phyloP scores from a whole-genome alignment of 2,329 filamentous ascomycete genomes.

The Diaporthe citriasiana region DNA sequence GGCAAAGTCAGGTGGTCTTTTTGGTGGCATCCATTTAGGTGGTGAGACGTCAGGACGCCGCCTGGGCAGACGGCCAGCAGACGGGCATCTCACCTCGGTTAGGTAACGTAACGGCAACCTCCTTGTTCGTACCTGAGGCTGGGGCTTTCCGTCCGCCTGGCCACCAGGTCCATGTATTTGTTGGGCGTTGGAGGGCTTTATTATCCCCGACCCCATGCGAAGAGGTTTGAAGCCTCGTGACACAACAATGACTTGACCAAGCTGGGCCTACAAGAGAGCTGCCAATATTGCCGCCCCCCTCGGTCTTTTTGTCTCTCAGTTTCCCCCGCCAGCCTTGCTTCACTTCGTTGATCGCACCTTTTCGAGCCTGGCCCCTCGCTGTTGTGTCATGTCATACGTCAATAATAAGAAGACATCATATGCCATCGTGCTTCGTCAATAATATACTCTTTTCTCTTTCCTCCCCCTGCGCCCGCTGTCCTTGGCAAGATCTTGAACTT shows the following conservation, averaged over 20 bases:
- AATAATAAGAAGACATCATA: slow-evolving; percentile 6
- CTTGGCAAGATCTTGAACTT: neutral
- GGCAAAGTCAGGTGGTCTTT: slow-evolving; percentile 9
- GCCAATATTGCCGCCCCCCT: too few relatives aligned
- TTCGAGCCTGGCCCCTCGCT: slow-evolving; percentile 16
- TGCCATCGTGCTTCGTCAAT: too few relatives aligned
- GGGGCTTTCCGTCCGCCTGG: neutral
- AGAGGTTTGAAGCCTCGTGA: slow-evolving; percentile 34
- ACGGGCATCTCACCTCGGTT: slow-evolving; percentile 12
- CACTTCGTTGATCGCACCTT: slow-evolving; percentile 11
- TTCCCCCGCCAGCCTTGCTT: slow-evolving; percentile 1
- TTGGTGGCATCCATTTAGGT: slow-evolving; percentile 13
- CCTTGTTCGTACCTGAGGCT: neutral
- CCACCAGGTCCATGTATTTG: slow-evolving; percentile 3
- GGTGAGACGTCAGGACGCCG: slow-evolving; percentile 24
- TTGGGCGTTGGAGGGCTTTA: slow-evolving; percentile 22
- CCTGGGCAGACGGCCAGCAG: slow-evolving; percentile 23
- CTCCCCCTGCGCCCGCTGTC: neutral
- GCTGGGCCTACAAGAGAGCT: neutral
- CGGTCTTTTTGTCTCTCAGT: slow-evolving; percentile 20
- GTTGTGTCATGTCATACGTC: slow-evolving; percentile 19
- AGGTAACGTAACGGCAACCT: slow-evolving; percentile 24
- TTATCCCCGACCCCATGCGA: slow-evolving; percentile 19
- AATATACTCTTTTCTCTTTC: neutral
- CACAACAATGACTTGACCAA: slow-evolving; percentile 33